A percentile compares a stretch with the other conserved stretches of the same genome.
phyloP scores from a whole-genome alignment of 805 yeast genomes.

The Candida germanica region DNA sequence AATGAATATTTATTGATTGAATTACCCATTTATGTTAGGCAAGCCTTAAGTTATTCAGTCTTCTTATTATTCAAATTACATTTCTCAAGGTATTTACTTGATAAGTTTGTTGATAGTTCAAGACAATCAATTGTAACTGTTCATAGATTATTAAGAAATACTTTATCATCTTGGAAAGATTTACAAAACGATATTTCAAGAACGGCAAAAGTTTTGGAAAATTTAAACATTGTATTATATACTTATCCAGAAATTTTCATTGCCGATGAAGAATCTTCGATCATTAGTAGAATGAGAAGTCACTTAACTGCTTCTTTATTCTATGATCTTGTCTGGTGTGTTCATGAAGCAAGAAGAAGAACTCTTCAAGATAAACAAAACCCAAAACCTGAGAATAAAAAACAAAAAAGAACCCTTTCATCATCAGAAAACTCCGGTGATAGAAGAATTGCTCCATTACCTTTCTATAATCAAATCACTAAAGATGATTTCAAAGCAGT shows the following conservation, averaged over 20 bases:
- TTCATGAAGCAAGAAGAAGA: constrained; percentile 88
- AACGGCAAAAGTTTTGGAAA: constrained; percentile 87
- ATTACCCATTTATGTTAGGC: constrained; percentile 82
- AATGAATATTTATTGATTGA: constrained; percentile 72
- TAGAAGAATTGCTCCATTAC: constrained; percentile 64
- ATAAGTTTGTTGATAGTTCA: constrained; percentile 79
- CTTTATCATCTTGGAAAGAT: constrained; percentile 86
- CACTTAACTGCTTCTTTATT: constrained; percentile 88
- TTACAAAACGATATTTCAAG: constrained; percentile 88
- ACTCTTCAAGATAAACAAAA: constrained; percentile 33
- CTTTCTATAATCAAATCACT: constrained; percentile 87
- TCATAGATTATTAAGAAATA: constrained; percentile 82
- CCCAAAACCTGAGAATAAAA: constrained; percentile 5
- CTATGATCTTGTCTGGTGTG: constrained; percentile 90
- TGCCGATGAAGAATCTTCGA: constrained; percentile 53
- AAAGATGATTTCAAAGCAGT: constrained; percentile 84
- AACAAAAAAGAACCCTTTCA: constrained; percentile 1
- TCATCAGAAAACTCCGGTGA: constrained; percentile 11
- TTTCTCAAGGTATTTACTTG: constrained; percentile 67
- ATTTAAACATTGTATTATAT: constrained; percentile 78
- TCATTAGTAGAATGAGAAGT: constrained; percentile 84
- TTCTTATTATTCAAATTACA: constrained; percentile 77
- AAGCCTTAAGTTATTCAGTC: constrained; percentile 79
- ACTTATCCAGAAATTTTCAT: constrained; percentile 79
- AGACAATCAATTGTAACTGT: constrained; percentile 92